Evolutionary conservation across 257 asterid species (phyloP).

Genomic region (Capsicum baccatum): DNA sequence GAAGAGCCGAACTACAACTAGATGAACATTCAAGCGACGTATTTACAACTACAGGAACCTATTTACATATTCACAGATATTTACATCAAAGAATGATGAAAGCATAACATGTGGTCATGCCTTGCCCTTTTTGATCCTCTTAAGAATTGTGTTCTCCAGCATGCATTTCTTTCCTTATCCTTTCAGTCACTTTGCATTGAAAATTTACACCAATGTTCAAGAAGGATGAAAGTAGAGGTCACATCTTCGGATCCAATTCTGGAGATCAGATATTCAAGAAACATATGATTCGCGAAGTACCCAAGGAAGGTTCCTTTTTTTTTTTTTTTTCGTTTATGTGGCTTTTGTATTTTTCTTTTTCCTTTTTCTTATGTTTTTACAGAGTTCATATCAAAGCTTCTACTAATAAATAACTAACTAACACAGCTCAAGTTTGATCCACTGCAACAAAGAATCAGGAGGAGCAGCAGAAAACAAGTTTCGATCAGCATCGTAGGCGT

Average conservation of each 20-base stretch:
- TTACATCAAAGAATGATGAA: constrained; percentile 42
- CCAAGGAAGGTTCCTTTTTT: background rate
- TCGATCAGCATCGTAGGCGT: background rate
- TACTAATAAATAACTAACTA: background rate
- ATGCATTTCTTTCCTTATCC: constrained; percentile 13
- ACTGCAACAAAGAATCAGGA: constrained; percentile 18
- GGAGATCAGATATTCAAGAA: background rate
- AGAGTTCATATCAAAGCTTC: background rate
- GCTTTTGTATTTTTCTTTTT: constrained; percentile 7
- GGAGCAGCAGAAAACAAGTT: constrained; percentile 21
- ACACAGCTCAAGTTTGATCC: constrained; percentile 23
- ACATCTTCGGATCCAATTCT: constrained; percentile 23
- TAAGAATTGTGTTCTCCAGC: background rate
- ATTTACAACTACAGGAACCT: constrained; percentile 34
- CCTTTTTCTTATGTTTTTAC: background rate
- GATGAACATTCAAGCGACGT: background rate
- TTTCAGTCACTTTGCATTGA: background rate
- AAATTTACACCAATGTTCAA: background rate
- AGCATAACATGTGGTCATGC: background rate
- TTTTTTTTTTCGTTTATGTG: constrained; percentile 2
- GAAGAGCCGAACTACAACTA: too few species aligned
- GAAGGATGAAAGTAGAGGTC: background rate
- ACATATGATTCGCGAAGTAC: too few species aligned
- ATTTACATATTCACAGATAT: constrained; percentile 30
- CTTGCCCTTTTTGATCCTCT: background rate